phyloP scores from a whole-genome alignment of 176 grass and related monocot genomes.

The Puya raimondii region DNA sequence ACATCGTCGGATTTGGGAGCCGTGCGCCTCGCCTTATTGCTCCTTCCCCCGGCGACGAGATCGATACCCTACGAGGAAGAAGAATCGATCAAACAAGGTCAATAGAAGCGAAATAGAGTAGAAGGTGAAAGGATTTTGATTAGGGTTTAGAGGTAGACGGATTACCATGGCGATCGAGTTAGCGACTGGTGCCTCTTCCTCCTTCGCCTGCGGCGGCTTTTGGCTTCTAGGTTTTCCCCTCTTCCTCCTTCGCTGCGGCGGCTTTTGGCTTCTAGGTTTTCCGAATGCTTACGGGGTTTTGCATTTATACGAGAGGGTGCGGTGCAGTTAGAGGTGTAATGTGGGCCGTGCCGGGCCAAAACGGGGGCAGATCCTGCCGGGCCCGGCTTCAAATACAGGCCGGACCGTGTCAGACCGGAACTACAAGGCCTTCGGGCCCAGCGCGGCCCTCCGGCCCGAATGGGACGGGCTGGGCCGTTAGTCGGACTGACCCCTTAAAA shows the following conservation, averaged over 20 bases:
- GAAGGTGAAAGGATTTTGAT: too few relatives aligned
- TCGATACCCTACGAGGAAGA: conserved; percentile 17
- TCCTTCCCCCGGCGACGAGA: conserved; percentile 18
- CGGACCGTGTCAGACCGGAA: too few relatives aligned
- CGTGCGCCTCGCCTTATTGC: conserved; percentile 18
- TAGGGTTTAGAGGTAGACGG: too few relatives aligned
- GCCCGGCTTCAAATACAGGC: too few relatives aligned
- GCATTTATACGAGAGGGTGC: neutral
- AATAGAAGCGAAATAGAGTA: neutral
- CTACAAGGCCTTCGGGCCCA: too few relatives aligned
- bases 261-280: too few relatives aligned
- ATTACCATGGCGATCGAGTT: neutral
- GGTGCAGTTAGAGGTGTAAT: too few relatives aligned
- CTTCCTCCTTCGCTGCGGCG: too few relatives aligned
- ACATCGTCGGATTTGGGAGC: conserved; percentile 19
- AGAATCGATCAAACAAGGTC: neutral
- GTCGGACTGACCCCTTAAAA: too few relatives aligned
- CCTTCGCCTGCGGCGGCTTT: neutral
- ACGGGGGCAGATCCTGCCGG: too few relatives aligned
- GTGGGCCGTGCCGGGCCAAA: neutral
- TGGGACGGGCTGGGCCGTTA: too few relatives aligned
- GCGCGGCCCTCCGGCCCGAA: too few relatives aligned
- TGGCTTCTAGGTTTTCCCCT: neutral
- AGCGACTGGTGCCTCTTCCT: neutral
- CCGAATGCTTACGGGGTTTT: neutral